Evolutionary conservation across 2,329 filamentous ascomycete genomes (phyloP).

Genomic region (Neonectria faginata): DNA sequence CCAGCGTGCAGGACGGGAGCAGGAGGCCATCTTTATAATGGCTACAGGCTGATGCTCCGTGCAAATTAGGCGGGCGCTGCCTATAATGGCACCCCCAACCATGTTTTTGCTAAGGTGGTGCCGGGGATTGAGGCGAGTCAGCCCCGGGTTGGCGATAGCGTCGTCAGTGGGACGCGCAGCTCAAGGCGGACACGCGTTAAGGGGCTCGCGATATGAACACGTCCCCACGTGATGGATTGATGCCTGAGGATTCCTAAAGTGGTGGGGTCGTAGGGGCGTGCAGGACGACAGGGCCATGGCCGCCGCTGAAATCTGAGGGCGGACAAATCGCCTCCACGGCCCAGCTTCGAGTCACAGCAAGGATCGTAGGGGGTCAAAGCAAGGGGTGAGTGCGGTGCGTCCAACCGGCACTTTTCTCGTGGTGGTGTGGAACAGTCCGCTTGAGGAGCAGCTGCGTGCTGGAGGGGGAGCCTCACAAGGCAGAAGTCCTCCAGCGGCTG

Average conservation of each 20-base stretch:
- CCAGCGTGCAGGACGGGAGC: slow-evolving; percentile 23
- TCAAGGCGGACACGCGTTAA: slow-evolving; percentile 28
- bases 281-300: not conserved
- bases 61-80: slow-evolving; percentile 36
- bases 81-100: slow-evolving; percentile 40
- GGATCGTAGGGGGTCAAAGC: slow-evolving; percentile 1
- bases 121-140: slow-evolving; percentile 37
- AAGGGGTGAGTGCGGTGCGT: not conserved
- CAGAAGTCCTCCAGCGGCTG: slow-evolving; percentile 41
- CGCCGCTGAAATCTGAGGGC: slow-evolving; percentile 20
- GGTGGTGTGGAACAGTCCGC: slow-evolving; percentile 30
- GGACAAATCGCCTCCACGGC: slow-evolving; percentile 9
- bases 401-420: slow-evolving; percentile 19
- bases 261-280: slow-evolving; percentile 3
- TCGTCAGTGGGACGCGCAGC: slow-evolving; percentile 36
- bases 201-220: slow-evolving; percentile 25
- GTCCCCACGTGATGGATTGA: slow-evolving; percentile 35
- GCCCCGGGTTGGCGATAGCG: slow-evolving; percentile 40
- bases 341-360: slow-evolving; percentile 21
- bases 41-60: slow-evolving; percentile 38
- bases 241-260: slow-evolving; percentile 13
- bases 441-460: slow-evolving; percentile 24
- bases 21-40: slow-evolving; percentile 44
- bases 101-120: not conserved
- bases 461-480: slow-evolving; percentile 37